Evolutionary conservation across 192 early-diverging fungal genomes (phyloP).

Genomic region (Dispira simplex): DNA sequence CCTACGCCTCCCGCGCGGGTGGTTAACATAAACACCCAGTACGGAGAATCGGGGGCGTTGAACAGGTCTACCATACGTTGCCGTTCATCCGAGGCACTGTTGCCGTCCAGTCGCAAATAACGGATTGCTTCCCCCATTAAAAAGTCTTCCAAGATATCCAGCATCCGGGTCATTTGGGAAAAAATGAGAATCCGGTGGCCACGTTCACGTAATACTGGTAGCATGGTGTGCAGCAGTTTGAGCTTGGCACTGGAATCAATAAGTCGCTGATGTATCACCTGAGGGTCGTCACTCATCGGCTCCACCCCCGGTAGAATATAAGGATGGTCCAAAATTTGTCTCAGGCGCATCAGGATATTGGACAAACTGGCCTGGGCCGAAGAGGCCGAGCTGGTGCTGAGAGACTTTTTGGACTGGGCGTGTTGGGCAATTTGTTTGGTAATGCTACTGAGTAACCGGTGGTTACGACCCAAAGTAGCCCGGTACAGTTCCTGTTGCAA

Average conservation of each 20-base stretch:
- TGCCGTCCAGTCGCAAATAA: conserved; percentile 45
- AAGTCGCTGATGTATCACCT: conserved; percentile 30
- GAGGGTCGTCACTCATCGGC: conserved; percentile 15
- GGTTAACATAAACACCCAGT: conserved; percentile 53
- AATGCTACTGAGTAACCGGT: conserved; percentile 28
- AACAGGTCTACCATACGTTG: conserved; percentile 67
- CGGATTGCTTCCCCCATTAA: conserved; percentile 23
- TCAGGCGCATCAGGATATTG: conserved; percentile 47
- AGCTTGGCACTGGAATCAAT: conserved; percentile 53
- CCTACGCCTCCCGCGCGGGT: conserved; percentile 74
- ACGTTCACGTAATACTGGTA: conserved; percentile 37
- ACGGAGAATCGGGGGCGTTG: conserved; percentile 28
- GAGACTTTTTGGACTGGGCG: conserved; percentile 13
- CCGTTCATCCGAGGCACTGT: conserved; percentile 47
- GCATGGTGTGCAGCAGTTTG: conserved; percentile 43
- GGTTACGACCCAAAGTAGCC: conserved; percentile 36
- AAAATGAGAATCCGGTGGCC: conserved; percentile 50
- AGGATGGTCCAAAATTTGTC: conserved; percentile 58
- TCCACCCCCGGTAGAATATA: conserved; percentile 44
- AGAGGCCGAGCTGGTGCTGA: not conserved
- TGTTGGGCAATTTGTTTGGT: conserved; percentile 20
- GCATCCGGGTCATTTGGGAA: conserved; percentile 66
- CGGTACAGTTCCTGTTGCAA: conserved; percentile 59
- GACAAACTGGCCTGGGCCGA: conserved; percentile 8
- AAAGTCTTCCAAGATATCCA: conserved; percentile 70